Conservation (phyloP, 257 asterid species). For the Plantago major region DNA sequence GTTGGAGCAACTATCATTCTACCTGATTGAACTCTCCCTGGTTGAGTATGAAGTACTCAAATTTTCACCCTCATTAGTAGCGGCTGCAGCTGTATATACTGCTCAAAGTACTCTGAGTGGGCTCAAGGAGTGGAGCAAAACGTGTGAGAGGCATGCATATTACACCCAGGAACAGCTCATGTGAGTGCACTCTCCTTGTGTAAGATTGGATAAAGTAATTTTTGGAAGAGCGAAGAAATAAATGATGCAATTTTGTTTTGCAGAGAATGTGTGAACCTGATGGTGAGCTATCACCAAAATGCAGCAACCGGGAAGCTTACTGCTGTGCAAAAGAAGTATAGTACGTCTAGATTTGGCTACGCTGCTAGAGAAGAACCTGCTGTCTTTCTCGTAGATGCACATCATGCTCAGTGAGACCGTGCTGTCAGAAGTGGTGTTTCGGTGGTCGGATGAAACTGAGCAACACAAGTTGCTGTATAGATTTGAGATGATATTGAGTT, state of each 20-base stretch:
- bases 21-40: constrained; percentile 73
- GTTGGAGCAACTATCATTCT: constrained; percentile 78
- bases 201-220: no score
- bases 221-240: neutral
- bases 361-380: constrained; percentile 69
- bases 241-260: neutral
- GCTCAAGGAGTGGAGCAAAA: constrained; percentile 54
- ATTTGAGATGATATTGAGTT: no score
- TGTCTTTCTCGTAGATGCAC: constrained; percentile 30
- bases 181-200: constrained; percentile 36
- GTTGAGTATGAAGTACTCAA: constrained; percentile 75
- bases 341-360: constrained; percentile 65
- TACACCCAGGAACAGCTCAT: constrained; percentile 54
- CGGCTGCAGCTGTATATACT: constrained; percentile 88
- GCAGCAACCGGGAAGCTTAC: constrained; percentile 67
- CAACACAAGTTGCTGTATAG: no score
- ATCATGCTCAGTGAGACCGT: no score
- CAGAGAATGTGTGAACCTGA: constrained; percentile 68
- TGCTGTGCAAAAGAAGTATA: constrained; percentile 71
- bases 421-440: no score
- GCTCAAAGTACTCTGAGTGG: constrained; percentile 65
- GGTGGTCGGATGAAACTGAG: no score
- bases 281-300: constrained; percentile 57
- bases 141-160: constrained; percentile 54
- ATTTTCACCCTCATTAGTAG: constrained; percentile 73